Percentiles rank a stretch among this genome's conserved stretches.
Conservation (phyloP, 805 yeast species). For the Yarrowia sp. region DNA sequence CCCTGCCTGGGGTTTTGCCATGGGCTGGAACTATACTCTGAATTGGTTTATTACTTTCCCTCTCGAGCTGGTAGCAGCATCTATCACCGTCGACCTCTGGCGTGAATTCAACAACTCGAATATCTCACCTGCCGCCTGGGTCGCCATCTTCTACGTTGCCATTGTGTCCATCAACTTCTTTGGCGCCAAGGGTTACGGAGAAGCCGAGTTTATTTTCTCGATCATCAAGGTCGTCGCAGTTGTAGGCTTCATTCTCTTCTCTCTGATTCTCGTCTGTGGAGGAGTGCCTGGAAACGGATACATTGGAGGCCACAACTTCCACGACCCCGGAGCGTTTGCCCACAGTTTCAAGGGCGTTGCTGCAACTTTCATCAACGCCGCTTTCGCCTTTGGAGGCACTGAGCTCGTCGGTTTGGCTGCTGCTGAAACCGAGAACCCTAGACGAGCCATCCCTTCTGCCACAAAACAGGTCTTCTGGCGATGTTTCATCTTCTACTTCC, state of each 20-base stretch:
- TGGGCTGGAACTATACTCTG: constrained; percentile 73
- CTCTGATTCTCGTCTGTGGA: constrained; percentile 59
- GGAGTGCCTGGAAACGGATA: constrained; percentile 64
- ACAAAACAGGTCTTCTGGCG: constrained; percentile 82
- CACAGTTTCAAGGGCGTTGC: constrained; percentile 72
- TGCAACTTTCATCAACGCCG: constrained; percentile 72
- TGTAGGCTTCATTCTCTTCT: constrained; percentile 67
- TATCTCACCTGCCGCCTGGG: constrained; percentile 66
- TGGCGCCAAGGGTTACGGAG: constrained; percentile 70
- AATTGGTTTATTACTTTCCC: constrained; percentile 72
- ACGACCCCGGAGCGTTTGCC: constrained; percentile 72
- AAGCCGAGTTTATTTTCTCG: constrained; percentile 69
- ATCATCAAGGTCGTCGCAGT: constrained; percentile 66
- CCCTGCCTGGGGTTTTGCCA: constrained; percentile 72
- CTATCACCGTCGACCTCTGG: constrained; percentile 65
- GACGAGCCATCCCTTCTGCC: constrained; percentile 69
- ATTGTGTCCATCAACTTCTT: constrained; percentile 60
- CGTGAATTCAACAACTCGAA: constrained; percentile 66
- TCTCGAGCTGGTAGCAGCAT: constrained; percentile 69
- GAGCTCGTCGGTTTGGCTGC: constrained; percentile 74
- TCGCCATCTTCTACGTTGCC: constrained; percentile 60
- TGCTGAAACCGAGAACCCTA: constrained; percentile 72
- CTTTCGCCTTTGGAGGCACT: constrained; percentile 75
- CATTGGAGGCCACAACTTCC: constrained; percentile 64
- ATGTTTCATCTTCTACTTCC: constrained; percentile 69